Percentiles rank a stretch among this genome's conserved stretches.
phyloP scores from a whole-genome alignment of 768 basidiomycete species.

The Mycena metata region DNA sequence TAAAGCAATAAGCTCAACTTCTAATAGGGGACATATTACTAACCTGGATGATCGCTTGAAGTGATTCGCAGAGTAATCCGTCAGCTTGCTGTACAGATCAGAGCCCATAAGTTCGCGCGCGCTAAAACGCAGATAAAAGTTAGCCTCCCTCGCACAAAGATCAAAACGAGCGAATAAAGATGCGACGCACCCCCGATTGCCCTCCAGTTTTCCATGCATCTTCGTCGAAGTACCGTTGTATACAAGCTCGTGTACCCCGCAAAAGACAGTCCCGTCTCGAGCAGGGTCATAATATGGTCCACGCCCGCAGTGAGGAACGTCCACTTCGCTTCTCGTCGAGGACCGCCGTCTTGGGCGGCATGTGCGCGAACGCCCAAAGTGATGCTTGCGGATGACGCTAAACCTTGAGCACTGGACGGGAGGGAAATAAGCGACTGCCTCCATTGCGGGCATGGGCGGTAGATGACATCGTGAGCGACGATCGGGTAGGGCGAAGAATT shows the following conservation, averaged over 20 bases:
- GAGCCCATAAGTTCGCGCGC: slow-evolving; percentile 97
- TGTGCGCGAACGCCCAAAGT: slow-evolving; percentile 37
- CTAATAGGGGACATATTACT: no score
- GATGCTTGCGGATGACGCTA: no score
- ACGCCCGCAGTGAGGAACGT: slow-evolving; percentile 59
- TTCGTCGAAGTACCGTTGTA: slow-evolving; percentile 85
- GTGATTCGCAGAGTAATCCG: slow-evolving; percentile 89
- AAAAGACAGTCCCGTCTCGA: slow-evolving; percentile 86
- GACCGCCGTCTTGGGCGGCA: slow-evolving; percentile 41
- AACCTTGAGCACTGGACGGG: no score
- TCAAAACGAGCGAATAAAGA: slow-evolving; percentile 32
- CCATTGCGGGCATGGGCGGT: no score
- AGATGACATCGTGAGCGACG: no score
- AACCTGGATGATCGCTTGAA: slow-evolving; percentile 69
- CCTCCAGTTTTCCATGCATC: slow-evolving; percentile 57
- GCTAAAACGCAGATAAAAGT: slow-evolving; percentile 59
- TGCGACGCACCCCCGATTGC: slow-evolving; percentile 71
- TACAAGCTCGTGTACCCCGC: slow-evolving; percentile 86
- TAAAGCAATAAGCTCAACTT: no score
- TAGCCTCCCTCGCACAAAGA: slow-evolving; percentile 38
- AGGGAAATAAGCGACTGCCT: no score
- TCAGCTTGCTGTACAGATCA: slow-evolving; percentile 95
- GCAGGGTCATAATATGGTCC: slow-evolving; percentile 93
- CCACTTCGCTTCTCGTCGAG: slow-evolving; percentile 41
- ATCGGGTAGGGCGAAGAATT: no score